These are phyloP conservation scores for Geranium rotundifolium DNA, from an alignment of 345 rosid genomes.

Conservation along the genomic window DNA sequence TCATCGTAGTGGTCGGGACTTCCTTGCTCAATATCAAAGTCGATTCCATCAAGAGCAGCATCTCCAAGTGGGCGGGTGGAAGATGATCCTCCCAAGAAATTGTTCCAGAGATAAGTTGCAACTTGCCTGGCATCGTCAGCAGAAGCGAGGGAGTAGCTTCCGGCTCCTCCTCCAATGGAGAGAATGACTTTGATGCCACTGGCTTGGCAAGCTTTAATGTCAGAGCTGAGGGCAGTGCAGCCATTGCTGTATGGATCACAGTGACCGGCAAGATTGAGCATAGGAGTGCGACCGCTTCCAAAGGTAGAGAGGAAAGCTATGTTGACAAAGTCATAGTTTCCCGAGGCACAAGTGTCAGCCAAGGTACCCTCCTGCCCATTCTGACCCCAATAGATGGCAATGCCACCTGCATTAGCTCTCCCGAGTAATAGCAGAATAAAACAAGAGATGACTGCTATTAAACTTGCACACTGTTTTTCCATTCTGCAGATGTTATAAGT, in stretches of 20 bases:
- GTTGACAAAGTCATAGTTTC: too few species aligned
- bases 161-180: constrained; percentile 13
- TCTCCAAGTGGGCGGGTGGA: constrained; percentile 7
- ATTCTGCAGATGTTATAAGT: too few species aligned
- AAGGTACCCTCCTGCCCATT: constrained; percentile 19
- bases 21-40: constrained; percentile 24
- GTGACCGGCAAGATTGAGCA: too few species aligned
- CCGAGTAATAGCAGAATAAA: too few species aligned
- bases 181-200: constrained; percentile 15
- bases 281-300: too few species aligned
- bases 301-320: too few species aligned
- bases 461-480: too few species aligned
- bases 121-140: constrained; percentile 15
- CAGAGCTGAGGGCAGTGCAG: too few species aligned
- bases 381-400: constrained; percentile 29
- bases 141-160: constrained; percentile 13
- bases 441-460: too few species aligned
- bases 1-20: constrained; percentile 13
- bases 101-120: constrained; percentile 19
- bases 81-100: constrained; percentile 18
- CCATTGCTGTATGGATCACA: too few species aligned
- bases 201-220: too few species aligned
- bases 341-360: constrained; percentile 20
- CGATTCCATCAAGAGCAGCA: constrained; percentile 17
- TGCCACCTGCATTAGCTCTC: constrained; percentile 10